Base-by-base conservation (phyloP, 495 filamentous ascomycete species). In the Mycothermus thermophilus region DNA sequence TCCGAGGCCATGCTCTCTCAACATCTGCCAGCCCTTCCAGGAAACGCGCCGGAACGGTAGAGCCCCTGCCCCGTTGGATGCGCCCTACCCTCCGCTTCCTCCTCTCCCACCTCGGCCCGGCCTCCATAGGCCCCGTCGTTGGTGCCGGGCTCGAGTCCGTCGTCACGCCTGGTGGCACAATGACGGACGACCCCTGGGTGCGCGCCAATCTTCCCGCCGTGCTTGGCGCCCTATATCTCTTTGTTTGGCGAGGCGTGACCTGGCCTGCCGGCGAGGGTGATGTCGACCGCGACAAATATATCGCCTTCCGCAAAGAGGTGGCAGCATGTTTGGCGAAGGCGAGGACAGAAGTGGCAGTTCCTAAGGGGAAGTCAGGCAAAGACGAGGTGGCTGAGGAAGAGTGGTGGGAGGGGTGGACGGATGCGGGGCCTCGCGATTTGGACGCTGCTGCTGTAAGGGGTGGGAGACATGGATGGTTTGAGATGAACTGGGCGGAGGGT, bases 201-300 rank as follows among this genome's bases (percentile, higher is more conserved):
- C 66, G 63, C 4, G 38, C 49, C n/a, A 55, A 71, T 44, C 25
- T 71, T 1, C 58, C 68, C 0, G 47, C 70, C 0, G 46, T 80
- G 11, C 55, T 83, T n/a, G 75, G 80, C 0, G 77, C 77, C 0
- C 52, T 90, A 1, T 79, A 74, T 42, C 75, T 84, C 42, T 73
- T 79, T 34, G 69, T 60, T 2, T 63, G 61, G 28, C 57, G 64
- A 8, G 46, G 71, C 31, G 51, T 62, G 1, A 30, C 52, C 29
- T 44, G 57, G 52, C 26, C 54, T 12, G n/a, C n/a, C n/a, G n/a
- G n/a, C n/a, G 52, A 58, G 41, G 26, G 52, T 43, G 42, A 59
- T 26, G 21, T 60, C 40, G 32, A 61, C 5, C 33, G 59, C 11
- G 52, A 59, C 19, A 57, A 58, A 26, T 54, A 60, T 18, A 38